Base-by-base conservation (phyloP, 352 stramenopile genomes). In the Peronosclerospora sorghi region DNA sequence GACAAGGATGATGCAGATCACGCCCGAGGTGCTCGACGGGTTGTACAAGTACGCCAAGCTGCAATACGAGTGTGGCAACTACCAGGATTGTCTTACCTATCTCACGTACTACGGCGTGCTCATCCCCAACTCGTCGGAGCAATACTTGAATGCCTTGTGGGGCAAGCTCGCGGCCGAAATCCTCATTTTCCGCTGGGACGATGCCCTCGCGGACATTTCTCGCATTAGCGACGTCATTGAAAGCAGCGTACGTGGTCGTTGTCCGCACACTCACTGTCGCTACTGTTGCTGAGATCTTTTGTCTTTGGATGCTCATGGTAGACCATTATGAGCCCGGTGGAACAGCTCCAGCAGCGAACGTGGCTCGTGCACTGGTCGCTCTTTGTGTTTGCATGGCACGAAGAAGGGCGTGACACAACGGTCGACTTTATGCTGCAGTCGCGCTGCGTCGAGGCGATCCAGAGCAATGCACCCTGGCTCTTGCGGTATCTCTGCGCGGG, bases 351-450 rank as follows among this genome's bases (percentile, higher is more conserved):
- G 70, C 91, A 98, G 72, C 85, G 95, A 51, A 97, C 88, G 35
- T 99, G 96, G 96, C 71, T 99, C 20, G 73, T 98, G 32, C 95
- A 99, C 73, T 99, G 96, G 96, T 88, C 84, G 46, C 73, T 99
- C 15, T 99, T 99, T 66, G 93, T 95, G 36, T 94, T 95, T 49
- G 74, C 76, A 41, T 90, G 83, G 74, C 76, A 95, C 56, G 75
- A 92, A 61, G 86, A 97, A 54, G 95, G 95, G 37, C 73, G 96
- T 37, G 94, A 98, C 56, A 84, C 84, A 46, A 96, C 98, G 44
- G 91, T 98, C 9, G 94, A 98, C 58, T 92, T 98, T 9, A 98
- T 98, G 71, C 79, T 97, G 29, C 85, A 90, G 47, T 72, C 73
- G 41, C 75, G 76, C 36, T 86, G 71, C 69, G 86, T 98, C 30